Base-by-base conservation (phyloP, 2,329 filamentous ascomycete species). In the Microsporum audouinii region DNA sequence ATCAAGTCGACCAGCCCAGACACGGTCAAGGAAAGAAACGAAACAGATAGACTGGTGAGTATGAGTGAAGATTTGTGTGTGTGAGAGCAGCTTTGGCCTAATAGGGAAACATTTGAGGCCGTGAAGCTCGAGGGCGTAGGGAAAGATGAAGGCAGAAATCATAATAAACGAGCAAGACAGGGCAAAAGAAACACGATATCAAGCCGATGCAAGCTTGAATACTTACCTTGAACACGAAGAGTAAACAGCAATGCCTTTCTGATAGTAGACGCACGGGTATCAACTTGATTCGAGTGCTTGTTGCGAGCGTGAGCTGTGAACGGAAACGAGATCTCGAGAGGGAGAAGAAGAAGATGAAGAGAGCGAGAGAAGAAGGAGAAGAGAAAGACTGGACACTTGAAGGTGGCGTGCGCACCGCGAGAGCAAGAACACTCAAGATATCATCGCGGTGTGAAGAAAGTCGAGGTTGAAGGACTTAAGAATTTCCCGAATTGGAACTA, bases 291-390 rank as follows among this genome's bases (percentile, higher is more conserved):
- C n/a, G 49, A 7, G 10, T 29, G 31, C 2, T 36, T 23, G 14
- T 14, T 23, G 51, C 23, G 51, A 27, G 29, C 23, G 45, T 51
- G 27, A 2, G 17, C 17, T 31, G 51, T 39, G 39, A 38, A 39
- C 38, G 23, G 29, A 23, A 23, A 23, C 17, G 17, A 23, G 17
- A 23, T 23, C 17, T 23, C 17, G 59, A 60, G 55, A 51, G 60
- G 51, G 43, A 59, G 56, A 59, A 45, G 49, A 60, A 23, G 31
- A 36, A 43, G 58, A 55, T 23, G 33, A 57, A 36, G 57, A 57
- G 10, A 10, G 38, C 57, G 38, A 49, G 27, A 10, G 51, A n/a
- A 17, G 23, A 47, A 47, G 53, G 58, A 33, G 36, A 47, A 53
- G 31, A 57, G 17, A 31, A 60, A 60, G 4, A 56, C 17, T 6